These are phyloP conservation scores for Panicum hallii DNA, from an alignment of 202 grass and related monocot genomes.

Conservation along the genomic window DNA sequence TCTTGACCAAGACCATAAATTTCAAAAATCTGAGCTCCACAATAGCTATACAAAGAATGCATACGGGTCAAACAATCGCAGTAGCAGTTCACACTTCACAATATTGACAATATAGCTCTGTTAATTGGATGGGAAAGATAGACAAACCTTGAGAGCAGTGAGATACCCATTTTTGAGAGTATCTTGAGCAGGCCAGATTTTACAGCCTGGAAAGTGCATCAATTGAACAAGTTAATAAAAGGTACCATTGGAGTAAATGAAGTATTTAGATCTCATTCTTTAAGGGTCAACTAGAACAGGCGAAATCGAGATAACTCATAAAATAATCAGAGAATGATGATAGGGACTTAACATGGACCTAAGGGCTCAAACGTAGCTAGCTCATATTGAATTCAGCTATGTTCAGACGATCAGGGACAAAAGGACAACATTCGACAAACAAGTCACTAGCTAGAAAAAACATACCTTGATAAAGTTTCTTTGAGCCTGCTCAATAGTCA, in stretches of 20 bases:
- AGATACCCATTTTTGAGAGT: constrained; percentile 99
- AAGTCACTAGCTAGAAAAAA: constrained; percentile 38
- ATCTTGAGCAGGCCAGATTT: constrained; percentile 98
- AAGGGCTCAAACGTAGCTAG: constrained; percentile 18
- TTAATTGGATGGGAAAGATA: constrained; percentile 45
- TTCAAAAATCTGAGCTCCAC: constrained; percentile 99
- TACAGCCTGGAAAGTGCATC: constrained; percentile 79
- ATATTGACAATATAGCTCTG: constrained; percentile 28
- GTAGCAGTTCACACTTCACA: constrained; percentile 32
- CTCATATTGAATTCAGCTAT: constrained; percentile 26
- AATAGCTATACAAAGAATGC: constrained; percentile 75
- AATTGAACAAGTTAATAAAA: constrained; percentile 42
- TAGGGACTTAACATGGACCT: background rate
- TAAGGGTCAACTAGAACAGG: constrained; percentile 16
- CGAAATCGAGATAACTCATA: background rate
- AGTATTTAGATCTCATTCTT: constrained; percentile 26
- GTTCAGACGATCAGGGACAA: constrained; percentile 2
- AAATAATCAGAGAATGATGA: constrained; percentile 19
- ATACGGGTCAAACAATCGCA: constrained; percentile 48
- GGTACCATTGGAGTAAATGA: constrained; percentile 29
- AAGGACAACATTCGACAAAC: constrained; percentile 13
- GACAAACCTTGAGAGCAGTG: constrained; percentile 96
- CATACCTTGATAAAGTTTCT: constrained; percentile 98
- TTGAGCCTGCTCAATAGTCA: constrained; percentile 98
- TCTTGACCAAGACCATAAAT: constrained; percentile 99